Evolutionary conservation across 352 stramenopile species (phyloP), one percentile per base, ranked within the genome.

Genomic region (Pythium biforme): DNA sequence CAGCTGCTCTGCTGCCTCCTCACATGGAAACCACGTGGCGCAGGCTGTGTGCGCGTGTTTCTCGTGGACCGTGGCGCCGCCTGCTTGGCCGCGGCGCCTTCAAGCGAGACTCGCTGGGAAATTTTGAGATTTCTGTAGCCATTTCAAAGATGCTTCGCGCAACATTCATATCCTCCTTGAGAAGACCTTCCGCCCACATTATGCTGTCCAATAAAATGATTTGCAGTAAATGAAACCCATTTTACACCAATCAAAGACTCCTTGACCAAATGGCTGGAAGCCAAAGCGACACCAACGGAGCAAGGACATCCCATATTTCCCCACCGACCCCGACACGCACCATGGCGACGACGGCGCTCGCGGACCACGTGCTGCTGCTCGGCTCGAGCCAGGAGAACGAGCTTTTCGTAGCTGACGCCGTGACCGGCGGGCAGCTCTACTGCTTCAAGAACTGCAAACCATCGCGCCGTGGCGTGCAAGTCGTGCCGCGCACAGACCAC

Each of bases 381-480:
- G 79, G 77, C 59, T 92, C 83, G 2, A 82, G 63, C 62, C 77
- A 90, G 39, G 79, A 87, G 73, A 86, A 76, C 33, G 79, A 90
- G 56, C 60, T 92, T 19, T 74, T 83, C 22, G 75, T 89, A 12
- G 75, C 74, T 0, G 80, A 92, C 46, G 81, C 81, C 4, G 69
- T 73, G 9, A 88, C 75, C 14, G 81, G 80, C 17, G 76, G 76
- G 1, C 79, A 88, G 72, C 74, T 90, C 34, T 89, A 80, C 55
- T 78, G 75, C 70, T 92, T 92, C 51, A 92, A 92, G 68, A 83
- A 88, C 56, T 83, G 77, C 50, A 73, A 77, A 26, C 59, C 73
- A 27, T 65, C 81, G 43, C 72, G 76, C 56, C 66, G 73, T 25
- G 83, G 83, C 37, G 77, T 90, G 25, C 68, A 77, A 40, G 59